A percentile compares a stretch with the other conserved stretches of the same genome.
phyloP scores from a whole-genome alignment of 148 eudicot species.

The Spergularia bocconei region DNA sequence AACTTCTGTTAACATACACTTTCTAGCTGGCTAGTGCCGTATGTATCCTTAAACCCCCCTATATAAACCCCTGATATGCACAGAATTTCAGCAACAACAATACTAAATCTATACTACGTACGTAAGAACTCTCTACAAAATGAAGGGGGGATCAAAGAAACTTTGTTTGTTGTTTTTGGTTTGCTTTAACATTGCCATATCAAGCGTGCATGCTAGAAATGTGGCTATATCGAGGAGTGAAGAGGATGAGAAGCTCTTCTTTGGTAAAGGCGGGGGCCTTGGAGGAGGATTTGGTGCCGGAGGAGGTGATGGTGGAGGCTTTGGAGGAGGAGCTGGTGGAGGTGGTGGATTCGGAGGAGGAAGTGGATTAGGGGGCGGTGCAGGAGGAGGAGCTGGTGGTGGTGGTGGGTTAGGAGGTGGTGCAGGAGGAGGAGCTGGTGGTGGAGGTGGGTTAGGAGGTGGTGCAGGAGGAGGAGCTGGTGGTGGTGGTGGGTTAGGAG shows the following conservation, averaged over 20 bases:
- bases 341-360: slow-evolving; percentile 19
- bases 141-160: slow-evolving; percentile 31
- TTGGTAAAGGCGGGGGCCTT: slow-evolving; percentile 33
- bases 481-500: slow-evolving; percentile 19
- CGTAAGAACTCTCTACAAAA: slow-evolving; percentile 13
- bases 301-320: slow-evolving; percentile 25
- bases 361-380: slow-evolving; percentile 13
- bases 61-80: slow-evolving; percentile 21
- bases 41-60: slow-evolving; percentile 10
- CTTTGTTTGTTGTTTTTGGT: slow-evolving; percentile 35
- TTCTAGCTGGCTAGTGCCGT: neutral
- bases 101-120: neutral
- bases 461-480: slow-evolving; percentile 17
- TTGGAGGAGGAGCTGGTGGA: slow-evolving; percentile 26
- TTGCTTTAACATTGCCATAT: slow-evolving; percentile 33
- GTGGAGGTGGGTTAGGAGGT: slow-evolving; percentile 15
- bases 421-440: slow-evolving; percentile 20
- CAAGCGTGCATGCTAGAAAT: slow-evolving; percentile 28
- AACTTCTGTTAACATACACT: neutral
- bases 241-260: slow-evolving; percentile 35
- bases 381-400: slow-evolving; percentile 13
- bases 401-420: slow-evolving; percentile 22
- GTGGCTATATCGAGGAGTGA: slow-evolving; percentile 12
- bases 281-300: slow-evolving; percentile 35
- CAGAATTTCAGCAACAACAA: slow-evolving; percentile 4